A percentile compares a stretch with the other conserved stretches of the same genome.
phyloP scores from a whole-genome alignment of 73 alveolate species.

The Tetrahymena borealis region DNA sequence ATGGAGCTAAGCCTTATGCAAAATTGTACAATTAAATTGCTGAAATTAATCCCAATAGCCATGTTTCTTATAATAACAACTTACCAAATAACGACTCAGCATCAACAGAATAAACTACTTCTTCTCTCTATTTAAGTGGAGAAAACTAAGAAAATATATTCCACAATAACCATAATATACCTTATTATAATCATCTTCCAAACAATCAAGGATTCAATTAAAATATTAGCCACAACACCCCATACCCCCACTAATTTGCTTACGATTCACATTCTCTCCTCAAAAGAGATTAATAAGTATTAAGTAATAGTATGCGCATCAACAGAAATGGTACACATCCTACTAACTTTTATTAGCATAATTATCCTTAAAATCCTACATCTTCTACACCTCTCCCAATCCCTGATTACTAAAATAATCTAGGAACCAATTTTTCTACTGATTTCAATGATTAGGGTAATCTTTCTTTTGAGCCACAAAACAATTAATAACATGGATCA shows the following conservation, averaged over 20 bases:
- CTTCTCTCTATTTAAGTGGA: not conserved
- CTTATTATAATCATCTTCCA: not conserved
- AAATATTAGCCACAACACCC: not conserved
- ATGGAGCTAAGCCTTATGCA: not conserved
- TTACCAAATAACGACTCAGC: not conserved
- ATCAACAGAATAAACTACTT: not conserved
- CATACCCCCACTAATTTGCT: not conserved
- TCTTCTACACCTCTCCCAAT: not conserved
- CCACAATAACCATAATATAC: not conserved
- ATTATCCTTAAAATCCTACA: not conserved
- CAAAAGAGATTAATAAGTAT: not conserved
- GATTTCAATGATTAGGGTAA: not conserved
- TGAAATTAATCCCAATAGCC: not conserved
- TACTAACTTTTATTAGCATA: not conserved
- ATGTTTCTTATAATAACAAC: not conserved
- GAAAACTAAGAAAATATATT: not conserved
- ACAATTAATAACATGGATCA: not conserved
- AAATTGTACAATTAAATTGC: not conserved
- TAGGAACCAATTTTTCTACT: not conserved
- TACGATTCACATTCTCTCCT: not conserved
- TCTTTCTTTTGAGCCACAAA: not conserved
- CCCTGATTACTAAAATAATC: slow-evolving; percentile 1
- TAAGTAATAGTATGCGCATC: not conserved
- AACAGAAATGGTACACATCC: not conserved
- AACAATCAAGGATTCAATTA: not conserved